A percentile compares a stretch with the other conserved stretches of the same genome.
Conservation (phyloP, 2,329 filamentous ascomycete genomes). For the Aspergillus novofumigatus region DNA sequence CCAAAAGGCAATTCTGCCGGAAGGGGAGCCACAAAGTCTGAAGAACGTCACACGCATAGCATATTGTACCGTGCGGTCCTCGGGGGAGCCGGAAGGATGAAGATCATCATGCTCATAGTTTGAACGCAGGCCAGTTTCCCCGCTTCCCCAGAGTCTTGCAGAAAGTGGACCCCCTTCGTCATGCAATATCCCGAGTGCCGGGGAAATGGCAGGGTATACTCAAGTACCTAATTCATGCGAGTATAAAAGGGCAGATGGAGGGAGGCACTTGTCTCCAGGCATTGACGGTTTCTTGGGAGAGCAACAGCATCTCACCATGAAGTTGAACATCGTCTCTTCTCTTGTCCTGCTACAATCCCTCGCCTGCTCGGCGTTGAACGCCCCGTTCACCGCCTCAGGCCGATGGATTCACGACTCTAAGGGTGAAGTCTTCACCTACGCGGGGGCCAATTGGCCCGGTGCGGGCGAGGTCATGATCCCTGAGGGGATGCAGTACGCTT, state of each 20-base stretch:
- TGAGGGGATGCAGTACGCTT: slow-evolving; percentile 29
- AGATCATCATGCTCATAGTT: not conserved
- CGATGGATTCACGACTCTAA: slow-evolving; percentile 39
- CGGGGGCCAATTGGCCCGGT: slow-evolving; percentile 31
- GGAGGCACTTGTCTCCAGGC: no score
- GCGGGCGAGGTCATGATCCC: slow-evolving; percentile 30
- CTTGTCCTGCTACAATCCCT: not conserved
- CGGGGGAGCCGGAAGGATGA: not conserved
- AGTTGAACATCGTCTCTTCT: not conserved
- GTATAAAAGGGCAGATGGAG: not conserved
- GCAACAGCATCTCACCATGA: not conserved
- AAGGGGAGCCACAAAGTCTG: not conserved
- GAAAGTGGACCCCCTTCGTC: not conserved
- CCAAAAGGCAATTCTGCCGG: not conserved
- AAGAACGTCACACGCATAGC: not conserved
- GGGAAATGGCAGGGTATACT: not conserved
- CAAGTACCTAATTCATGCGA: not conserved
- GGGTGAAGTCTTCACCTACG: slow-evolving; percentile 26
- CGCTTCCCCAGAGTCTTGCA: not conserved
- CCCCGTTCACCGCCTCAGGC: slow-evolving; percentile 26
- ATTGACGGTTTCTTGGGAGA: not conserved
- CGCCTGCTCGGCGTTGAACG: not conserved
- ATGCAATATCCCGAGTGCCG: not conserved
- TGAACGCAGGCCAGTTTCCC: not conserved
- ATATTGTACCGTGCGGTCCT: not conserved